Conservation (phyloP, 495 filamentous ascomycete species). For the Amorphotheca resinae region DNA sequence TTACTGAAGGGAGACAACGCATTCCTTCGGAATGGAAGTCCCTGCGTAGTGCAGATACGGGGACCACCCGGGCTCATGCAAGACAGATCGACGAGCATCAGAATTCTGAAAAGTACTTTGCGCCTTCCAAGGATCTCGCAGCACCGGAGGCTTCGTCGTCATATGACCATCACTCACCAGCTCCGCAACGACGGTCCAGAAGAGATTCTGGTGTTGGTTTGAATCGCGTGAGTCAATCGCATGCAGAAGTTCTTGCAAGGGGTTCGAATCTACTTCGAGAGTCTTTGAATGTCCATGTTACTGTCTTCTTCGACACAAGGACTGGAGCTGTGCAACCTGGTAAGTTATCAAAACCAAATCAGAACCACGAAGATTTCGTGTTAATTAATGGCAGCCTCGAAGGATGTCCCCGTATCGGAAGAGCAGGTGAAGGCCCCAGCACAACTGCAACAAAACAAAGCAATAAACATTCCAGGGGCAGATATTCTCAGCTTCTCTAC, state of each 20-base stretch:
- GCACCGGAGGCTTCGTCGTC: not conserved
- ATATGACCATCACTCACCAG: not conserved
- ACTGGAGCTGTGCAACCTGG: too few species aligned
- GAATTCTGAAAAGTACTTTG: not conserved
- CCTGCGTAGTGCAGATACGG: not conserved
- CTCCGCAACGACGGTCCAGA: too few species aligned
- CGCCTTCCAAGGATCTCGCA: not conserved
- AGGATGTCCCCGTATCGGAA: too few species aligned
- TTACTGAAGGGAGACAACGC: slow-evolving; percentile 18
- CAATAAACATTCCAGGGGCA: slow-evolving; percentile 1
- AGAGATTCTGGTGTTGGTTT: not conserved
- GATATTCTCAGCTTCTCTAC: slow-evolving; percentile 6
- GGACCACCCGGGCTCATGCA: slow-evolving; percentile 3
- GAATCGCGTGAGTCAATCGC: slow-evolving; percentile 18
- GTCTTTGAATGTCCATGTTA: slow-evolving; percentile 33
- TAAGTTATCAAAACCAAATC: too few species aligned
- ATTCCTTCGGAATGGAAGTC: not conserved
- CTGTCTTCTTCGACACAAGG: slow-evolving; percentile 34
- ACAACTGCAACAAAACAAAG: too few species aligned
- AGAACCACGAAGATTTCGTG: too few species aligned
- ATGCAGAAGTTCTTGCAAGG: slow-evolving; percentile 24
- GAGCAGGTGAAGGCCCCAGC: too few species aligned
- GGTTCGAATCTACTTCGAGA: slow-evolving; percentile 35
- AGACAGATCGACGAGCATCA: slow-evolving; percentile 1
- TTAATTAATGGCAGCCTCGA: too few species aligned